Conservation (phyloP, 78 protist species). For the Dictyostelium intermedium region DNA sequence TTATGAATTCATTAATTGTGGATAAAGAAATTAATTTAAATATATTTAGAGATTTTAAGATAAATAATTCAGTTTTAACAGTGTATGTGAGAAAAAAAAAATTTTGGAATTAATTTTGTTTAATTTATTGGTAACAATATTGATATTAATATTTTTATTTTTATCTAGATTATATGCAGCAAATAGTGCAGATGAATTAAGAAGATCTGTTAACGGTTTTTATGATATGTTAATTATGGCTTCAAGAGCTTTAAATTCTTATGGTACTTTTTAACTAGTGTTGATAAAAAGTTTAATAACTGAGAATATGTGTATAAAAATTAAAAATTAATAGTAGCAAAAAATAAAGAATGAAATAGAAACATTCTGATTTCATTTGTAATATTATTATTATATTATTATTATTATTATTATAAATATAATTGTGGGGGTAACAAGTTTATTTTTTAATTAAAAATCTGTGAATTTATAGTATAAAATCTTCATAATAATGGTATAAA, state of each 20-base stretch:
- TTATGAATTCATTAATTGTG: constrained; percentile 38
- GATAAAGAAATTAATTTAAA: constrained; percentile 74
- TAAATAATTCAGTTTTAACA: constrained; percentile 11
- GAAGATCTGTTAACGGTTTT: constrained; percentile 64
- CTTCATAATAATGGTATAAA: too few species aligned
- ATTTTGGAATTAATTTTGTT: neutral
- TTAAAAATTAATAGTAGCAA: too few species aligned
- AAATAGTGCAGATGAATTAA: constrained; percentile 62
- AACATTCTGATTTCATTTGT: too few species aligned
- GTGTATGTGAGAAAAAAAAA: constrained; percentile 23
- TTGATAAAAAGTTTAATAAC: neutral
- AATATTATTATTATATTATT: too few species aligned
- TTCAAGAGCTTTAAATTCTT: constrained; percentile 55
- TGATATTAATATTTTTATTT: neutral
- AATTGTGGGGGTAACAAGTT: too few species aligned
- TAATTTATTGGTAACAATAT: neutral
- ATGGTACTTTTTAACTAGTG: constrained; percentile 17
- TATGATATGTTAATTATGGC: constrained; percentile 67
- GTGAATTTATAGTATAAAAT: too few species aligned
- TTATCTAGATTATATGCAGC: constrained; percentile 46
- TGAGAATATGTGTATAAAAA: neutral
- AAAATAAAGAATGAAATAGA: too few species aligned
- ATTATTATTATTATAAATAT: too few species aligned
- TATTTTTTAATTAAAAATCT: too few species aligned
- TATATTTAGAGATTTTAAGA: constrained; percentile 46